Evolutionary conservation across 2,329 filamentous ascomycete species (phyloP), one percentile per base, ranked within the genome.

Genomic region (Teratosphaeria epicoccoides): DNA sequence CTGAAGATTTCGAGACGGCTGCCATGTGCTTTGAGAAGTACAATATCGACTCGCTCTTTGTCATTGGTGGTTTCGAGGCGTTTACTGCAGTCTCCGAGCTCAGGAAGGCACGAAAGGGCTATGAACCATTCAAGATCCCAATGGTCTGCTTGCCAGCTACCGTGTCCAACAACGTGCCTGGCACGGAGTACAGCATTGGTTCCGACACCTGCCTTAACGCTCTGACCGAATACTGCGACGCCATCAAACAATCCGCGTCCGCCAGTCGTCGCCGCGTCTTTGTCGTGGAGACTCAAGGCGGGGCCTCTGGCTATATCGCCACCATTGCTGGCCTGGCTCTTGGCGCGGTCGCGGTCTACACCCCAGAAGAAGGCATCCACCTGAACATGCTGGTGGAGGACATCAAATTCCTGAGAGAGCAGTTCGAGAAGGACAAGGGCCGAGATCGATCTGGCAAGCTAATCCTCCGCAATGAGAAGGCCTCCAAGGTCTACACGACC

Each of bases 121-220:
- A 87, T 70, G 83, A 87, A 10, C 84, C 86, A 1, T 86, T 98
- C 66, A 89, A 88, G 69, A 96, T 98, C 57, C 93, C 93, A 20
- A 88, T 97, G 77, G 80, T 85, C 49, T 79, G 96, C 43, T 77
- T 98, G 24, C 93, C 93, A 0, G 93, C 93, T n/a, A 98, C 93
- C 9, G 91, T 98, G 61, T 95, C 88, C 59, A 98, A 98, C 77
- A 98, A 98, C 68, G 93, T 98, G 4, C 93, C 93, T 0, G 93
- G 93, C 37, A 95, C 91, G 0, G 93, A 98, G 71, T 97, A 96
- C 74, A 96, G 89, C 1, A 81, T 98, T 45, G 93, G 93, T 43
- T 95, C 89, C 26, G 93, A 98, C 65, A 98, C 93, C 1, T 97
- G 93, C 66, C 75, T 98, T 56, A 98, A 98, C 72, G 89, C 95